These are phyloP conservation scores for Daldinia grandis DNA, from an alignment of 495 filamentous ascomycete species.

Conservation along the genomic window DNA sequence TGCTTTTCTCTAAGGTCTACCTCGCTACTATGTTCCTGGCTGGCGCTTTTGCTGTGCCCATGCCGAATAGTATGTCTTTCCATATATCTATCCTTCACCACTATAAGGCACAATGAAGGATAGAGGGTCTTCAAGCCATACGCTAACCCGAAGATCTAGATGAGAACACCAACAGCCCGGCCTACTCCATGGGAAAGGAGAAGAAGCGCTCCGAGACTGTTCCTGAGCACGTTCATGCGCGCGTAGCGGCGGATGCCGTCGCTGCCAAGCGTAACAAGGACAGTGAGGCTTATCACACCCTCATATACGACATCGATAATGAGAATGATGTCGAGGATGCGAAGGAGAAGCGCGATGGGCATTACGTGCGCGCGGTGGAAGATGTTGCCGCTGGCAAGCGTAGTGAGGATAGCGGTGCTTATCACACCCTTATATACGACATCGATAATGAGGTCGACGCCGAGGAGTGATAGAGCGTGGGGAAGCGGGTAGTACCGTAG, in stretches of 20 bases:
- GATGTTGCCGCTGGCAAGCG: too few species aligned
- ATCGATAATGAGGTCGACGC: neutral
- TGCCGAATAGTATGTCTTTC: conserved; percentile 15
- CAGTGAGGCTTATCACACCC: neutral
- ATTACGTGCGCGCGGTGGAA: too few species aligned
- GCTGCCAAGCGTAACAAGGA: neutral
- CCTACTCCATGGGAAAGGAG: neutral
- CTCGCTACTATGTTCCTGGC: conserved; percentile 13
- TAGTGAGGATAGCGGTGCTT: neutral
- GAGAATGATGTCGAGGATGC: too few species aligned
- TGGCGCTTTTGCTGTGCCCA: conserved; percentile 11
- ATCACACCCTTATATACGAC: neutral
- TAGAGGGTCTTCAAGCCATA: neutral
- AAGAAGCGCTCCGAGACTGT: neutral
- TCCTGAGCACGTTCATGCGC: neutral
- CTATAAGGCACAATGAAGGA: neutral
- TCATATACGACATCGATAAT: neutral
- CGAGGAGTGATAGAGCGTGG: neutral
- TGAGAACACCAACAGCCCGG: neutral
- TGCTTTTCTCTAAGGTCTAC: conserved; percentile 26
- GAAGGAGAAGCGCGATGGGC: neutral
- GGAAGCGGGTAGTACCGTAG: neutral
- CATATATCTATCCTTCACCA: neutral
- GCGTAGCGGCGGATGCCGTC: neutral
- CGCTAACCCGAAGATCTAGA: neutral